A percentile compares a stretch with the other conserved stretches of the same genome.
Evolutionary conservation across 768 basidiomycete species (phyloP).

Genomic region (Suillus discolor): DNA sequence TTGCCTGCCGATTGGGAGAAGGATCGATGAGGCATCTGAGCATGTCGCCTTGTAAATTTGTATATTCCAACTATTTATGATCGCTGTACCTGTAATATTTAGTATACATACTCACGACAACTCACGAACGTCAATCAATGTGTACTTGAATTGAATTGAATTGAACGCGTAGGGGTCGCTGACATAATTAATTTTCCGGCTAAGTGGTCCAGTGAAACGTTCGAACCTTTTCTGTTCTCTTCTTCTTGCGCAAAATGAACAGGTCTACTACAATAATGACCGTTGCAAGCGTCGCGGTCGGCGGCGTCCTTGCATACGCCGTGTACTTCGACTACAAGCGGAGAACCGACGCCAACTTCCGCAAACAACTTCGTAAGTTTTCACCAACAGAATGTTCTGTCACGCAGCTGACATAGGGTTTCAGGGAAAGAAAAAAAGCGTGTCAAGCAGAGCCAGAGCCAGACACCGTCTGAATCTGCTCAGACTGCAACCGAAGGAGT

Average conservation of each 20-base stretch:
- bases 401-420: conserved; percentile 8
- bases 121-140: background rate
- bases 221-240: conserved; percentile 10
- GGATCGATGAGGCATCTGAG: background rate
- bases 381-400: conserved; percentile 14
- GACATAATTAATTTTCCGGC: conserved; percentile 23
- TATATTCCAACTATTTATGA: background rate
- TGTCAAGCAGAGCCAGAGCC: conserved; percentile 68
- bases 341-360: conserved; percentile 83
- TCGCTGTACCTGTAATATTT: background rate
- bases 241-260: conserved; percentile 28
- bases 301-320: conserved; percentile 74
- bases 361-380: conserved; percentile 81
- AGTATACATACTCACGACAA: background rate
- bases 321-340: conserved; percentile 95
- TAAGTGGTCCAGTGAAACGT: conserved; percentile 13
- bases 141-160: background rate
- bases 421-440: conserved; percentile 93
- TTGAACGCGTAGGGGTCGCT: background rate
- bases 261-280: conserved; percentile 43
- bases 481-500: conserved; percentile 28
- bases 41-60: background rate
- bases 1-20: conserved; percentile 3
- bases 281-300: conserved; percentile 49
- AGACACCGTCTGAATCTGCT: conserved; percentile 43